Base-by-base conservation (phyloP, 306 rosid species). In the Arachis hypogaea region DNA sequence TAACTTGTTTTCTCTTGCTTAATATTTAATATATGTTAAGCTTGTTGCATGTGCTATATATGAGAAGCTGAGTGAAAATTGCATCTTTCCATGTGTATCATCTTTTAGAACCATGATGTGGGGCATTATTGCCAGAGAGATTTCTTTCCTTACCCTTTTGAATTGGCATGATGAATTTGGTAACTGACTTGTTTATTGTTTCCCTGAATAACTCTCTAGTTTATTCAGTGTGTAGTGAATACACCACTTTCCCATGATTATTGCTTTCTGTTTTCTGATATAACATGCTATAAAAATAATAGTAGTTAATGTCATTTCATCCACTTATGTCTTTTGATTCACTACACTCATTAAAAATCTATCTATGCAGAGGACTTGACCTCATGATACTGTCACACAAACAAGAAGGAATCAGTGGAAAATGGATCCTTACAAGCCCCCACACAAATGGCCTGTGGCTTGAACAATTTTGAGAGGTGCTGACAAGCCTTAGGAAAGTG, bases 391-490 rank as follows among this genome's bases (percentile, higher is more conserved):
- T 56, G 28, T 52, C 58, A 52, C 58, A 52, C 8, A 52, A 14
- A 52, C 14, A 18, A 52, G 12, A 52, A 52, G 29, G 67, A 65
- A 59, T 71, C 28, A 8, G 51, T 67, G 82, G 74, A 73, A 4
- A 77, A 72, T 50, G 79, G 80, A 41, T 66, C 70, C 49, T n/a
- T 41, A 60, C 70, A 77, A 77, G 79, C 63, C 77, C 77, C 46
- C 46, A 38, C 61, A 57, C 47, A 70, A 54, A 62, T 68, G 80
- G 73, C 80, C 73, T 30, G 68, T 64, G 87, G 87, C 87, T 81
- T 67, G 71, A 76, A 78, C 85, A 83, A 83, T 86, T 86, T 83
- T 83, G 87, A 78, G 80, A 74, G 82, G 58, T 78, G 66, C 82
- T 83, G 79, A 80, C 79, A 80, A 59, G 55, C 54, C 11, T 68